Percentiles rank a stretch among this genome's conserved stretches.
Evolutionary conservation across 805 yeast genomes (phyloP).

Genomic region (Ogataea parapolymorpha): DNA sequence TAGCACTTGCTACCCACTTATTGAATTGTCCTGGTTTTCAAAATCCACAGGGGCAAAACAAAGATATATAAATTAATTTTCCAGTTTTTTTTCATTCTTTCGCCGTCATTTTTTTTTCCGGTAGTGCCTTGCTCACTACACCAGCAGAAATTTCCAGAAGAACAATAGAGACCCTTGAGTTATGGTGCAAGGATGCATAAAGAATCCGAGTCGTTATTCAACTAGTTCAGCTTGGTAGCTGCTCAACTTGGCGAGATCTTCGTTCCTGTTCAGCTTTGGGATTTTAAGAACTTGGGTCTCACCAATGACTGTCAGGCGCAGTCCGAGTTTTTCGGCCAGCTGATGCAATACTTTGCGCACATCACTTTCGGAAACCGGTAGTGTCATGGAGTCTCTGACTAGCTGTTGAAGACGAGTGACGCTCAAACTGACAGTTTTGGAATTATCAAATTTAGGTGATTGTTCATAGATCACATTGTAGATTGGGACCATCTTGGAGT

Average conservation of each 20-base stretch:
- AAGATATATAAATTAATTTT: conserved; percentile 1
- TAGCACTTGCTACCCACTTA: conserved; percentile 8
- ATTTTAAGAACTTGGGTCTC: conserved; percentile 19
- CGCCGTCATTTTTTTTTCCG: conserved; percentile 12
- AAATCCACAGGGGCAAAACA: conserved; percentile 4
- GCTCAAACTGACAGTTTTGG: conserved; percentile 13
- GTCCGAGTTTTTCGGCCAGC: conserved; percentile 9
- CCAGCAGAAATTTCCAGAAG: conserved; percentile 20
- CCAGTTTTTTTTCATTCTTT: conserved; percentile 6
- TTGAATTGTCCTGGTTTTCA: conserved; percentile 1
- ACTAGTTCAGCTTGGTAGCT: not conserved
- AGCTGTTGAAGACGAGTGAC: conserved; percentile 15
- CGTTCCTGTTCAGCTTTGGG: conserved; percentile 16
- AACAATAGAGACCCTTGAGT: conserved; percentile 2
- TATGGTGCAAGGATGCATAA: conserved; percentile 4
- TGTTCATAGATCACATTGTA: conserved; percentile 27
- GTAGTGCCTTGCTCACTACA: conserved; percentile 4
- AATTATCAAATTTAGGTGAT: conserved; percentile 14
- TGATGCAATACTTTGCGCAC: conserved; percentile 11
- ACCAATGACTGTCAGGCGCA: conserved; percentile 19
- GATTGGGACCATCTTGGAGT: conserved; percentile 19
- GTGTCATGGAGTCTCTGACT: conserved; percentile 20
- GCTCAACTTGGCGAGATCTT: conserved; percentile 16
- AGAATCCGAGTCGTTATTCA: conserved; percentile 1
- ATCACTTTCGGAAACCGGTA: conserved; percentile 20